phyloP scores from a whole-genome alignment of 805 yeast species.

The Candida sanyiensis region DNA sequence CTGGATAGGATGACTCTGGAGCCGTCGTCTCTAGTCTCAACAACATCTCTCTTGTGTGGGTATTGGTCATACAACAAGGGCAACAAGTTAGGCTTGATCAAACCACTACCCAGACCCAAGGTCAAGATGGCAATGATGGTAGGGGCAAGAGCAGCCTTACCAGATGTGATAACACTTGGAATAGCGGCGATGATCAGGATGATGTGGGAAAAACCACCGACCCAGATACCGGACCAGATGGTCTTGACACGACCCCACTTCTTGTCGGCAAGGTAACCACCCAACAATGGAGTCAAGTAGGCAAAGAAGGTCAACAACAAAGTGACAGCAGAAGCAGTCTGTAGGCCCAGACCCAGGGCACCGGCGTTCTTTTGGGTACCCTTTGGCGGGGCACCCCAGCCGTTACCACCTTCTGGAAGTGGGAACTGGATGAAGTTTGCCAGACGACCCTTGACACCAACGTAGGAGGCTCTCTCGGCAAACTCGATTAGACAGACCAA shows the following conservation, averaged over 20 bases:
- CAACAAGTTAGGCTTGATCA: slow-evolving; percentile 65
- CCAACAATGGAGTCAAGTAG: slow-evolving; percentile 69
- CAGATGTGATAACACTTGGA: slow-evolving; percentile 43
- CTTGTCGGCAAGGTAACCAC: slow-evolving; percentile 70
- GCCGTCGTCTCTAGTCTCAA: slow-evolving; percentile 52
- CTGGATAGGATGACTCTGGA: slow-evolving; percentile 65
- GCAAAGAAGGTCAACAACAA: slow-evolving; percentile 78
- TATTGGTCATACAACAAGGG: slow-evolving; percentile 71
- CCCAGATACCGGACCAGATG: slow-evolving; percentile 49
- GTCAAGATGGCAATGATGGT: slow-evolving; percentile 37
- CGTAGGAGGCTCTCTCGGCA: slow-evolving; percentile 77
- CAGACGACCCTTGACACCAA: slow-evolving; percentile 69
- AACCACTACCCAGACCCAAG: slow-evolving; percentile 74
- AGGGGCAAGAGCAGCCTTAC: slow-evolving; percentile 54
- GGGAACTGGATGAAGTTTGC: slow-evolving; percentile 68
- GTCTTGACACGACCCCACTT: slow-evolving; percentile 67
- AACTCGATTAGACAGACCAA: slow-evolving; percentile 63
- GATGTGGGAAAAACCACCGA: slow-evolving; percentile 57
- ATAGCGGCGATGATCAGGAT: slow-evolving; percentile 63
- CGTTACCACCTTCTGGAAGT: slow-evolving; percentile 34
- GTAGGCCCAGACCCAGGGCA: slow-evolving; percentile 53
- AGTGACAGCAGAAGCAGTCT: slow-evolving; percentile 67
- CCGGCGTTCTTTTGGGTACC: slow-evolving; percentile 32
- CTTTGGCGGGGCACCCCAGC: slow-evolving; percentile 20
- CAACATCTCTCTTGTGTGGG: slow-evolving; percentile 51